Evolutionary conservation across 2,329 filamentous ascomycete genomes (phyloP).

Genomic region (Bipolaris sorokiniana): DNA sequence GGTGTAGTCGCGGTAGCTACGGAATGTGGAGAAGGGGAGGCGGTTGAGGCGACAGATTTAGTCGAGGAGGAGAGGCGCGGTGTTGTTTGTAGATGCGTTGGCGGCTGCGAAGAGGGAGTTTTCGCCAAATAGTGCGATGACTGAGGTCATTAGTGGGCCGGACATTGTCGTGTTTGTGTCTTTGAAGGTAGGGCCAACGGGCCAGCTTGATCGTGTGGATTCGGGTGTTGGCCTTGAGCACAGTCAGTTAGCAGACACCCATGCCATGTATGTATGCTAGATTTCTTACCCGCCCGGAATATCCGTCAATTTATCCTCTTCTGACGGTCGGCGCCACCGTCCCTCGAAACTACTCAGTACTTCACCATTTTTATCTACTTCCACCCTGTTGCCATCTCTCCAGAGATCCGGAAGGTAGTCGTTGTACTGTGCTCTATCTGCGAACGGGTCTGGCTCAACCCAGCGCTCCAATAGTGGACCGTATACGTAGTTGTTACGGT

Average conservation of each 20-base stretch:
- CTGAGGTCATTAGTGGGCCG: conserved; percentile 12
- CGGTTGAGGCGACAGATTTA: conserved; percentile 10
- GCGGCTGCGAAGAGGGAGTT: conserved; percentile 5
- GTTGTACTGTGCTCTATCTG: conserved; percentile 5
- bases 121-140: conserved; percentile 11
- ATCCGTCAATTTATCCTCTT: neutral
- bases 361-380: neutral
- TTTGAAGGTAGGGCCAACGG: neutral
- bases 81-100: neutral
- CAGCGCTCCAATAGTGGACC: conserved; percentile 17
- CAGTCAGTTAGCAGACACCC: neutral
- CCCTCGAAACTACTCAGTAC: neutral
- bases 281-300: neutral
- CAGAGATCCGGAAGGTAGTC: conserved; percentile 9
- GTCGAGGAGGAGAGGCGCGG: neutral
- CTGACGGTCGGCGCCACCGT: neutral
- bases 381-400: neutral
- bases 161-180: conserved; percentile 2
- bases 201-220: neutral
- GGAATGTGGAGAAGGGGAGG: conserved; percentile 9
- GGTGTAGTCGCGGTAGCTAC: neutral
- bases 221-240: neutral
- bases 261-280: neutral
- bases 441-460: conserved; percentile 21
- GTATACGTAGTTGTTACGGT: conserved; percentile 3